Evolutionary conservation across 2,329 filamentous ascomycete genomes (phyloP).

Genomic region (Phialocephala subalpina): DNA sequence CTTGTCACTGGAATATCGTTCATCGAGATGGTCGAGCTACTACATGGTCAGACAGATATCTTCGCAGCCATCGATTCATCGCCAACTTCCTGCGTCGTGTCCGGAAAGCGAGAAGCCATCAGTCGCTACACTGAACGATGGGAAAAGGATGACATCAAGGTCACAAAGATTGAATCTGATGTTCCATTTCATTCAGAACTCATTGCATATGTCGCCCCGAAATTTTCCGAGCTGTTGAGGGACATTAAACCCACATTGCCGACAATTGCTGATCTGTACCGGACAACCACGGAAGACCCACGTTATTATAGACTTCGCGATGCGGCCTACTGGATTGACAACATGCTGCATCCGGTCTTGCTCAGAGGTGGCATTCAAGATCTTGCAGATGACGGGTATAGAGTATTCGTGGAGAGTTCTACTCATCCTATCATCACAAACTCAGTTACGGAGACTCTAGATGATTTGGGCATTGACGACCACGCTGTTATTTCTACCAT

Average conservation of each 20-base stretch:
- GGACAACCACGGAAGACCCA: background rate
- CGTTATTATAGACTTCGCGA: constrained; percentile 6
- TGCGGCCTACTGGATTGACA: constrained; percentile 44
- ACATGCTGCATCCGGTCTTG: constrained; percentile 49
- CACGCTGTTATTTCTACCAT: constrained; percentile 45
- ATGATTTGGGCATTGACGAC: constrained; percentile 44
- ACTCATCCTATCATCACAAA: constrained; percentile 51
- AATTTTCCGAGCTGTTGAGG: background rate
- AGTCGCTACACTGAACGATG: background rate
- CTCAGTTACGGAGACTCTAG: constrained; percentile 50
- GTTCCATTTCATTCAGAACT: background rate
- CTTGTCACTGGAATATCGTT: constrained; percentile 4
- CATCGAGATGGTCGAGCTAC: background rate
- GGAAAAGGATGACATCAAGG: background rate
- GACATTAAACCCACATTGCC: constrained; percentile 39
- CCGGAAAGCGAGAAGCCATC: background rate
- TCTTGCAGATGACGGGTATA: constrained; percentile 48
- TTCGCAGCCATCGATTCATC: constrained; percentile 48
- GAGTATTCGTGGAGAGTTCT: constrained; percentile 52
- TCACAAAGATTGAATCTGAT: background rate
- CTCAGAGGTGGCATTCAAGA: constrained; percentile 47
- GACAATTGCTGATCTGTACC: constrained; percentile 32
- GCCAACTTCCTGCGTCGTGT: constrained; percentile 46
- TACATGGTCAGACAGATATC: constrained; percentile 34
- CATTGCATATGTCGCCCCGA: background rate